Evolutionary conservation across 2,329 filamentous ascomycete species (phyloP).

Genomic region (Diaporthe citri): DNA sequence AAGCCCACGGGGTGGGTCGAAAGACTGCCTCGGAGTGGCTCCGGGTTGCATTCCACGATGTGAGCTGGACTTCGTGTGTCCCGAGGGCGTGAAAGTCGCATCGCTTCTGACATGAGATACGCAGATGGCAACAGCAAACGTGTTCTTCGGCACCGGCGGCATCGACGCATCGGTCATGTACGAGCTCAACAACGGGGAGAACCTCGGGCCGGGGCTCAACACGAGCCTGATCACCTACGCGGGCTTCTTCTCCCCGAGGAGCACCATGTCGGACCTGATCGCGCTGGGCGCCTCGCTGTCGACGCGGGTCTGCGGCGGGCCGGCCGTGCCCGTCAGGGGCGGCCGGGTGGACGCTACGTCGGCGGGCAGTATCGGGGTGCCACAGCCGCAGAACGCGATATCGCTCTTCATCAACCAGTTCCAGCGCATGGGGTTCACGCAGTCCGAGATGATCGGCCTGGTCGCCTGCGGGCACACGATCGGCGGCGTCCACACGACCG

Average conservation of each 20-base stretch:
- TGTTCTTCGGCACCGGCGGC: conserved; percentile 62
- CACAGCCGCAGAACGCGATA: conserved; percentile 68
- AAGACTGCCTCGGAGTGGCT: conserved; percentile 73
- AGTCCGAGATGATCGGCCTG: conserved; percentile 70
- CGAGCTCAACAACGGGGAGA: conserved; percentile 67
- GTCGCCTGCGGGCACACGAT: conserved; percentile 73
- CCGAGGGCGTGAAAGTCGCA: no score
- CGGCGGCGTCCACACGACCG: conserved; percentile 67
- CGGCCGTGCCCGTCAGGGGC: conserved; percentile 63
- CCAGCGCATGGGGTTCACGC: conserved; percentile 67
- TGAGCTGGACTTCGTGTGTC: background rate
- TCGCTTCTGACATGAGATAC: conserved; percentile 6
- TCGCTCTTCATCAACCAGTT: conserved; percentile 68
- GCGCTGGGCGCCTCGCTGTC: conserved; percentile 70
- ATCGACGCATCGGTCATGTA: conserved; percentile 72
- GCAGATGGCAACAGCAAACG: conserved; percentile 65
- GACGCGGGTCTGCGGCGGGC: conserved; percentile 70
- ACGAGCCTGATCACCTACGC: conserved; percentile 66
- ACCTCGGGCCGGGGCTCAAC: conserved; percentile 67
- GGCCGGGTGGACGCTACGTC: conserved; percentile 67
- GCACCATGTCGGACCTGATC: conserved; percentile 69
- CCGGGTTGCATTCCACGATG: conserved; percentile 71
- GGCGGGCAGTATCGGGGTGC: conserved; percentile 63
- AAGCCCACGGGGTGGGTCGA: conserved; percentile 65
- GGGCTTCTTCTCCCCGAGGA: conserved; percentile 64